A percentile compares a stretch with the other conserved stretches of the same genome.
phyloP scores from a whole-genome alignment of 805 yeast genomes.

The Cyberlindnera maclurae region DNA sequence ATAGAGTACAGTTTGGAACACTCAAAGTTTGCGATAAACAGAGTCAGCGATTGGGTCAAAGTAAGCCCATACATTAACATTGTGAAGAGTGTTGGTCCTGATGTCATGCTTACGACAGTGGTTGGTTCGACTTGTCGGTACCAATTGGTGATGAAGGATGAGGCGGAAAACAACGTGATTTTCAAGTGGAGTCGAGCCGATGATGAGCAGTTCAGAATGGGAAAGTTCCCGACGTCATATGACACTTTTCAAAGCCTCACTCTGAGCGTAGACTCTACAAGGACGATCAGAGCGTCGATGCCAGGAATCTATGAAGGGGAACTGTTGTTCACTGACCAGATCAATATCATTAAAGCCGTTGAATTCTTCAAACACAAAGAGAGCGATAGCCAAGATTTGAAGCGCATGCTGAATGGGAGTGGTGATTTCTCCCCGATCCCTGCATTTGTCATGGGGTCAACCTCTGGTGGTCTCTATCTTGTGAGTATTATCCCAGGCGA shows the following conservation, averaged over 20 bases:
- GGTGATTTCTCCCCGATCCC: slow-evolving; percentile 10
- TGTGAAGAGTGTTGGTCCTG: slow-evolving; percentile 16
- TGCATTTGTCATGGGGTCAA: slow-evolving; percentile 19
- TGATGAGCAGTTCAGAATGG: not conserved
- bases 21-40: slow-evolving; percentile 24
- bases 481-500: slow-evolving; percentile 12
- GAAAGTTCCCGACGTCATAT: not conserved
- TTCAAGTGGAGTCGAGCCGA: not conserved
- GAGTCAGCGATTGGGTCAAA: slow-evolving; percentile 18
- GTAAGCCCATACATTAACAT: slow-evolving; percentile 9
- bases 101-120: slow-evolving; percentile 18
- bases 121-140: slow-evolving; percentile 9
- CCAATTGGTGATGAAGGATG: slow-evolving; percentile 9
- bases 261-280: not conserved
- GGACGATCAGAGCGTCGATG: not conserved
- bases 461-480: slow-evolving; percentile 20
- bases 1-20: slow-evolving; percentile 29
- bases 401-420: no score
- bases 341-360: slow-evolving; percentile 17
- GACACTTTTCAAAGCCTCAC: not conserved
- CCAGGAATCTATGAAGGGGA: not conserved
- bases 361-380: not conserved
- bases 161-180: slow-evolving; percentile 5
- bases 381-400: no score
- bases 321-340: slow-evolving; percentile 11